Base-by-base conservation (phyloP, 1,284 basidiomycete species). In the Tylopilus sp. region DNA sequence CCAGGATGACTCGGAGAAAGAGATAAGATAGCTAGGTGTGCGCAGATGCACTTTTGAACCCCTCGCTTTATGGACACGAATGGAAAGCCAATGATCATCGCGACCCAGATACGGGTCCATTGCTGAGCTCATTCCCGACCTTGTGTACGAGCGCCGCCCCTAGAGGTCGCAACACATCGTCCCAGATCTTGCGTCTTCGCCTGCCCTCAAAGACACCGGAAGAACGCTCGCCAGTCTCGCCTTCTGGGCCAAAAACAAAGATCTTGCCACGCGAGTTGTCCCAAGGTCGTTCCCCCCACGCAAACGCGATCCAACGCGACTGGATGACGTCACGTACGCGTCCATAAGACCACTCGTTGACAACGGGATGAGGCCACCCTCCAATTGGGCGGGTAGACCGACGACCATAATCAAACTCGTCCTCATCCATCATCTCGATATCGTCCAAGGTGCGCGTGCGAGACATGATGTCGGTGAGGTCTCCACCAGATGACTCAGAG, bases 271-370 rank as follows among this genome's bases (percentile, higher is more conserved):
- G 64, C 0, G 69, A 65, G 54, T 79, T 78, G 53, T 72, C 73
- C 87, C 88, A 90, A 4, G 87, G 87, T 17, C 74, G 75, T 65
- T 86, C 81, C 6, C 86, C 86, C 63, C 86, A 69, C 6, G 86
- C 86, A 57, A 90, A 90, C n/a, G 81, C 63, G 24, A 90, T 76
- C 87, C 87, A 90, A 36, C 80, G 76, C 57, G 79, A 77, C 65
- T 90, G 88, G 47, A 90, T 78, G 25, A 82, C 75, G 56, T 88
- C 81, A 17, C 85, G 78, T 45, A 90, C 84, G 43, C 82, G 78
- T 19, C 71, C 66, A 57, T 86, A 89, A 29, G 82, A 74, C 73
- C 78, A 85, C 61, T 79, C 79, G 61, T 86, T 82, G 4, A 89
- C 84, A 48, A 79, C 68, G 20, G 80, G 73, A 28, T 72, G 70